A percentile compares a stretch with the other conserved stretches of the same genome.
These are phyloP conservation scores for Citrus mangshanensis DNA, from an alignment of 345 rosid species.

Conservation along the genomic window DNA sequence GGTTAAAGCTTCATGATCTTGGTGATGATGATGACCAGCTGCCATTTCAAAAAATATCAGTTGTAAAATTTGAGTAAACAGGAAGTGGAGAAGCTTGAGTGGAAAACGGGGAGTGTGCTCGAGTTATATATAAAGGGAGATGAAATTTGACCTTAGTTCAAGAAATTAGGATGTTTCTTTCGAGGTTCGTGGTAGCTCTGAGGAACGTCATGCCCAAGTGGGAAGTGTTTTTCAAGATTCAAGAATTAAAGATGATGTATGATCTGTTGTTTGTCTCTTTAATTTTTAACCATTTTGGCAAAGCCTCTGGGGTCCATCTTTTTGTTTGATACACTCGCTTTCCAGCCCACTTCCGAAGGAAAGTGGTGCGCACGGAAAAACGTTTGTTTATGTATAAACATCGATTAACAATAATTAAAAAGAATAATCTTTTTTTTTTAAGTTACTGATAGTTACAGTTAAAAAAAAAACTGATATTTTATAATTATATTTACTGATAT, in stretches of 20 bases:
- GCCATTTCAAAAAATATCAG: slow-evolving; percentile 16
- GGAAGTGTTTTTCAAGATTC: neutral
- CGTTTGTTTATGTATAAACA: no score
- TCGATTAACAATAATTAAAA: no score
- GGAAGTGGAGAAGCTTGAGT: slow-evolving; percentile 19
- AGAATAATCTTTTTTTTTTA: no score
- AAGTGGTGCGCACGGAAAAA: no score
- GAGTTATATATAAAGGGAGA: slow-evolving; percentile 18
- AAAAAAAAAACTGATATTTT: no score
- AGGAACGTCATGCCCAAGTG: slow-evolving; percentile 26
- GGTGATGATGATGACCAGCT: neutral
- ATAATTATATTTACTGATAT: no score
- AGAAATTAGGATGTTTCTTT: neutral
- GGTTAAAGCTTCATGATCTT: slow-evolving; percentile 35
- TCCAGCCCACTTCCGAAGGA: no score
- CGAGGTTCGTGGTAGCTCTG: slow-evolving; percentile 26
- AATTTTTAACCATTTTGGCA: neutral
- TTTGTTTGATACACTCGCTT: no score
- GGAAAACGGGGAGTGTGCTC: slow-evolving; percentile 20
- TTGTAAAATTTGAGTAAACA: neutral
- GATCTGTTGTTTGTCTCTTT: neutral
- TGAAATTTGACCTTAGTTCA: neutral
- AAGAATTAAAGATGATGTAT: neutral
- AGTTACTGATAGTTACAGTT: no score
- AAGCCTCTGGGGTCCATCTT: neutral